Evolutionary conservation across 2,329 filamentous ascomycete species (phyloP).

Genomic region (Nemania sp.): DNA sequence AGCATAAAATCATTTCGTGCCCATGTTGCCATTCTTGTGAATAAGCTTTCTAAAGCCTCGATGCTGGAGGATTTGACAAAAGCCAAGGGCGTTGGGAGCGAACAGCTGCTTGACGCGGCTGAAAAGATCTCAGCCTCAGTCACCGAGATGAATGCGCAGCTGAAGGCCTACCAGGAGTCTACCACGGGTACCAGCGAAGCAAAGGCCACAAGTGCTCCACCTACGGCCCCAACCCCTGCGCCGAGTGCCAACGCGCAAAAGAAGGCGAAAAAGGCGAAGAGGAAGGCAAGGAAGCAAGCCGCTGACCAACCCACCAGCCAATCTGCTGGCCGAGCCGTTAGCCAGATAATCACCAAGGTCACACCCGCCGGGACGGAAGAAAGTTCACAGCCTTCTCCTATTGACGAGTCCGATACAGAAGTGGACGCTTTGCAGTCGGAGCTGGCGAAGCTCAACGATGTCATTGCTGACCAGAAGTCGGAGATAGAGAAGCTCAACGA

Average conservation of each 20-base stretch:
- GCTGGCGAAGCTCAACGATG: constrained; percentile 53
- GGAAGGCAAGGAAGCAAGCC: no score
- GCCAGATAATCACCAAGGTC: no score
- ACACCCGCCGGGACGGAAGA: constrained; percentile 41
- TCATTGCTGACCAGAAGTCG: constrained; percentile 62
- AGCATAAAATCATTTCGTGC: constrained; percentile 54
- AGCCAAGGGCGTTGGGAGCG: no score
- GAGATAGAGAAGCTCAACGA: constrained; percentile 56
- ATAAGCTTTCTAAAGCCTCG: no score
- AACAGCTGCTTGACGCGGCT: constrained; percentile 43
- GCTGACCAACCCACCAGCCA: no score
- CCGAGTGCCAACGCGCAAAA: no score
- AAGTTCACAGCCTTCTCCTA: constrained; percentile 37
- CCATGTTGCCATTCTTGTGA: no score
- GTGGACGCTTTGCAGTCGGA: constrained; percentile 51
- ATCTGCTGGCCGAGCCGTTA: no score
- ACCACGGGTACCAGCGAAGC: no score
- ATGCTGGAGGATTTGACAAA: no score
- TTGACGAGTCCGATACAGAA: constrained; percentile 37
- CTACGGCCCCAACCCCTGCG: constrained; percentile 27
- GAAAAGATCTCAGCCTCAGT: constrained; percentile 44
- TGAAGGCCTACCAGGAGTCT: constrained; percentile 42
- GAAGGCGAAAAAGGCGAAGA: no score
- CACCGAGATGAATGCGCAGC: constrained; percentile 49
- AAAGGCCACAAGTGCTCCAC: no score